phyloP scores from a whole-genome alignment of 192 early-diverging fungal species.

The Polychytrium aggregatum region DNA sequence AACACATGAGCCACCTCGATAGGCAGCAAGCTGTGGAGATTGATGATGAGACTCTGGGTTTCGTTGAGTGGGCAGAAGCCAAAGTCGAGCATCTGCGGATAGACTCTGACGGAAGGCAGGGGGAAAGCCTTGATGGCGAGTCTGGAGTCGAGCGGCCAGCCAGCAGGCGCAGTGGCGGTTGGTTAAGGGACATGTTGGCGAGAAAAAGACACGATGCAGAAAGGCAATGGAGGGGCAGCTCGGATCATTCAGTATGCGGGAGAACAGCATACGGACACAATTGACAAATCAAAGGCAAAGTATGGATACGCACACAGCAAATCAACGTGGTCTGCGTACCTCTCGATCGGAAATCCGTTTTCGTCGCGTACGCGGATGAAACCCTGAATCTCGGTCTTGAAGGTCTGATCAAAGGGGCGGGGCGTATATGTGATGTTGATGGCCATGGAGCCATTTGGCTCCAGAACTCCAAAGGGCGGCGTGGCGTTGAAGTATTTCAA shows the following conservation, averaged over 20 bases:
- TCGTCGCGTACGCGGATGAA: conserved; percentile 24
- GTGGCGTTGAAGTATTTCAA: conserved; percentile 21
- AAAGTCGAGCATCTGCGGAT: conserved; percentile 27
- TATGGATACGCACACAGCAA: neutral
- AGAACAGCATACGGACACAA: too few species aligned
- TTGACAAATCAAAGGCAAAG: too few species aligned
- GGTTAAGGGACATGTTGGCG: neutral
- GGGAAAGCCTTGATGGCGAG: conserved; percentile 31
- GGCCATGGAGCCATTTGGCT: conserved; percentile 16
- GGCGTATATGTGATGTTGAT: conserved; percentile 23
- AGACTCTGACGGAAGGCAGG: conserved; percentile 27
- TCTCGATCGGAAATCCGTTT: conserved; percentile 35
- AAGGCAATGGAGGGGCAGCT: too few species aligned
- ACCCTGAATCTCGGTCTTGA: conserved; percentile 25
- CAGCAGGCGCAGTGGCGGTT: neutral
- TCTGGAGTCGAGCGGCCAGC: conserved; percentile 11
- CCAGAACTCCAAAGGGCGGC: conserved; percentile 28
- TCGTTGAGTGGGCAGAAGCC: conserved; percentile 30
- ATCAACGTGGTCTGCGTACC: conserved; percentile 14
- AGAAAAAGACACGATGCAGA: neutral
- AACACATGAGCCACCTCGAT: conserved; percentile 31
- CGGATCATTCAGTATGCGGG: too few species aligned
- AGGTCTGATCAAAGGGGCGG: conserved; percentile 14
- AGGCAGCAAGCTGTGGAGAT: conserved; percentile 25
- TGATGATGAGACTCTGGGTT: conserved; percentile 15